Evolutionary conservation across 1,139 yeast genomes (phyloP), one percentile per base, ranked within the genome.

Genomic region (Debaryomyces sp.): DNA sequence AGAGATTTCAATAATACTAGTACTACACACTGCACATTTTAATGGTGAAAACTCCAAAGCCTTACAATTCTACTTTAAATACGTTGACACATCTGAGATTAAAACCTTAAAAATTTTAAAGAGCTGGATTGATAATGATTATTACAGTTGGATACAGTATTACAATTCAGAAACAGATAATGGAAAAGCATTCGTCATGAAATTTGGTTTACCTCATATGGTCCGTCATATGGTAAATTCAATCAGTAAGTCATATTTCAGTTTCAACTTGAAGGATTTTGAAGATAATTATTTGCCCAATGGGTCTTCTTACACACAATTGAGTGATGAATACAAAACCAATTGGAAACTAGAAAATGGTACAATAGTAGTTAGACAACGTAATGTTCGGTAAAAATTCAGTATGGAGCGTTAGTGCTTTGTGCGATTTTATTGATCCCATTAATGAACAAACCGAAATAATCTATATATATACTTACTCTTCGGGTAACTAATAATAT

Each of bases 11-110:
- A 58, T 69, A 4, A 60, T 81, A 17, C 60, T 78, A 38, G 67
- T 74, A 0, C 61, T 83, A 8, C 87, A 83, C 60, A 53, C 73
- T 8, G 53, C 77, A 0, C 87, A 82, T 62, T 73, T 74, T 60
- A 75, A 68, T 52, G 57, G 62, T n/a, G 70, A 74, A 13, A 58
- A 63, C 40, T 57, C 67, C 29, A 56, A 58, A 34, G 78, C 85
- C 1, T 50, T 79, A 2, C 59, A 62, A 22, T 49, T 66, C 6
- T 69, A 63, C 50, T 63, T 58, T 54, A 51, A 64, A 51, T 68
- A 75, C 54, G 58, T 70, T 9, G 60, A 67, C 2, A 49, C 58
- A 1, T 55, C 56, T 13, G 52, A 59, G 43, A 24, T 45, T 6
- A 61, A 60, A 40, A 60, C 73, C 1, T 51, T 61, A 6, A 49